These are phyloP conservation scores for Glycine latifolia DNA, from an alignment of 306 rosid genomes.

Conservation along the genomic window DNA sequence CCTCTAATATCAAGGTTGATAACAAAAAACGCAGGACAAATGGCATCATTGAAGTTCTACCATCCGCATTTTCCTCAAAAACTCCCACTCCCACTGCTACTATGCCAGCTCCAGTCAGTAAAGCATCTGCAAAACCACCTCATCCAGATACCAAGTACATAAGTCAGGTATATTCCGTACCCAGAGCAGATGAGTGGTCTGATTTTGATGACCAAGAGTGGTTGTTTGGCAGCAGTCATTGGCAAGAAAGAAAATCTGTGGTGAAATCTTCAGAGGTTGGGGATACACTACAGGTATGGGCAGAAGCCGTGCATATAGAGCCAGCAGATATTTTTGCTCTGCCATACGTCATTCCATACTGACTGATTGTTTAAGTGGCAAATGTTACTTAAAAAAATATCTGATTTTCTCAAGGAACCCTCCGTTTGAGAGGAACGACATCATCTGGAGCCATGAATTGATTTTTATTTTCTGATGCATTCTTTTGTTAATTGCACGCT, in stretches of 20 bases:
- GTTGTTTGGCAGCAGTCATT: constrained; percentile 57
- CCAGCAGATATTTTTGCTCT: constrained; percentile 71
- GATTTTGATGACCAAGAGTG: constrained; percentile 69
- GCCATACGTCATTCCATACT: constrained; percentile 86
- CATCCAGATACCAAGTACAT: constrained; percentile 73
- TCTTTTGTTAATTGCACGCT: constrained; percentile 44
- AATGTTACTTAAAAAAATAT: constrained; percentile 1
- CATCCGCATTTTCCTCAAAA: constrained; percentile 49
- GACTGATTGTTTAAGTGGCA: constrained; percentile 48
- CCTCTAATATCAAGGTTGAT: constrained; percentile 57
- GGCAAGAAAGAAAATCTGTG: constrained; percentile 52
- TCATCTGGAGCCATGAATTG: constrained; percentile 47
- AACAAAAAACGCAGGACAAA: constrained; percentile 60
- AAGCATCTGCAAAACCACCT: constrained; percentile 54
- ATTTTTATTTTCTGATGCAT: constrained; percentile 45
- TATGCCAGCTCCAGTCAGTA: constrained; percentile 47
- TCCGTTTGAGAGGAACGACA: constrained; percentile 38
- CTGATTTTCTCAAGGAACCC: constrained; percentile 11
- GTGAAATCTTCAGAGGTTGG: constrained; percentile 32
- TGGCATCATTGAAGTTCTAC: constrained; percentile 62
- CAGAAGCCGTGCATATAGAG: constrained; percentile 72
- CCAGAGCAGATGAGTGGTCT: constrained; percentile 61
- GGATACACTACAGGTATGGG: constrained; percentile 70
- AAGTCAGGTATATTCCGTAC: constrained; percentile 66
- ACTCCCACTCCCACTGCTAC: neutral